These are phyloP conservation scores for Solanum hybrid DNA, from an alignment of 305 asterid genomes.

Conservation along the genomic window DNA sequence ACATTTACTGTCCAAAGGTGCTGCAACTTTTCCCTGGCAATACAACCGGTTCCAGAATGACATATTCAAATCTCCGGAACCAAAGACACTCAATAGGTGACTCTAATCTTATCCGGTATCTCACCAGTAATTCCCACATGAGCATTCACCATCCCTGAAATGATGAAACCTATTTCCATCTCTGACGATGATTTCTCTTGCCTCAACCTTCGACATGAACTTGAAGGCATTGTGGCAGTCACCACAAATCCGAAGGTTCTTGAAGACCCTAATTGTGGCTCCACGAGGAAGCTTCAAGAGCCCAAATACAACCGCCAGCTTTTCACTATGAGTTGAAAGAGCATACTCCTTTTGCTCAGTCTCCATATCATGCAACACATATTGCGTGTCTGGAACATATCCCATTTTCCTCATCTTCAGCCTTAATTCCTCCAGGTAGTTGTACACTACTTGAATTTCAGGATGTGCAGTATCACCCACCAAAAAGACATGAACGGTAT, in stretches of 20 bases:
- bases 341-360: constrained; percentile 77
- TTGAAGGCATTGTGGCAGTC: constrained; percentile 82
- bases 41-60: background rate
- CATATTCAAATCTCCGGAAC: background rate
- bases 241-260: constrained; percentile 90
- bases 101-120: background rate
- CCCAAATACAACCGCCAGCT: constrained; percentile 83
- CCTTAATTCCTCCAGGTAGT: constrained; percentile 44
- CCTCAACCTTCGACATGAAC: constrained; percentile 72
- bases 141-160: constrained; percentile 80
- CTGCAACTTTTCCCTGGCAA: background rate
- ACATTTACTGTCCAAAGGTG: background rate
- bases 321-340: constrained; percentile 85
- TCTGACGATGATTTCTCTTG: constrained; percentile 69
- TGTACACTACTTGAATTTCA: constrained; percentile 50
- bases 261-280: constrained; percentile 68
- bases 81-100: background rate
- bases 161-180: constrained; percentile 94
- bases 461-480: constrained; percentile 78
- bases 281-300: constrained; percentile 69
- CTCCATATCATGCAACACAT: constrained; percentile 78
- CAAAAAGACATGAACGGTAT: constrained; percentile 69
- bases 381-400: constrained; percentile 75
- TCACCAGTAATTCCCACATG: constrained; percentile 89
- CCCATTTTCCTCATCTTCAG: constrained; percentile 61